Base-by-base conservation (phyloP, 2,329 filamentous ascomycete genomes). In the Penicillium carneum region DNA sequence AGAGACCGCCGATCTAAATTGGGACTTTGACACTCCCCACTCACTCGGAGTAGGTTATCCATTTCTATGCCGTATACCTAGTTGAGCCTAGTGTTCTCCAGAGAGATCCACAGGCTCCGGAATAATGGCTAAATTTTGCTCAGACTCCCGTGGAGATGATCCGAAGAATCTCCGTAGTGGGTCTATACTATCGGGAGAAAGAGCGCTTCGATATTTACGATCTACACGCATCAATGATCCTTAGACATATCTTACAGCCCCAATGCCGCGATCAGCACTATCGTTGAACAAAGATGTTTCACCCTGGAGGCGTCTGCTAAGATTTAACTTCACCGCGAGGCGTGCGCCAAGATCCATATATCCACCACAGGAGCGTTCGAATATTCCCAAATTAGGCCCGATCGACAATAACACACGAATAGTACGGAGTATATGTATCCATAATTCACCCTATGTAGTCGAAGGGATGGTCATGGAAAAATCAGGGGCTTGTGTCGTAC, bases 1-100 rank as follows among this genome's bases (percentile, higher is more conserved):
- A 46, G n/a, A 31, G 46, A 57, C 50, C 57, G 61, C 36, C 38
- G 59, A 59, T 63, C 59, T 56, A 55, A 54, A 59, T 41, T 56
- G 41, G 34, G 54, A 57, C 45, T 59, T 59, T 55, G 59, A 61
- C 55, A 60, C 20, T 55, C 36, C 1, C 36, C 1, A 10, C 42
- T 31, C 63, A 54, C 62, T 8, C 7, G 42, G 11, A 42, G 56
- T n/a, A 31, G 45, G 12, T 29, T 39, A 26, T 26, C 23, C 23
- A 26, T 23, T 5, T 43, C 14, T 9, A 29, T 42, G 39, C 31
- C 46, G 33, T 26, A 18, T 23, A 16, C 29, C 10, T 31, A 50
- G 34, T 49, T 42, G n/a, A 33, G 4, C 12, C 42, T 47, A 20
- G 14, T 20, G 3, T 6, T 26, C 29, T 20, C 14, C 11, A 36